A percentile compares a stretch with the other conserved stretches of the same genome.
Conservation (phyloP, 257 asterid species). For the Euphrasia confusa region DNA sequence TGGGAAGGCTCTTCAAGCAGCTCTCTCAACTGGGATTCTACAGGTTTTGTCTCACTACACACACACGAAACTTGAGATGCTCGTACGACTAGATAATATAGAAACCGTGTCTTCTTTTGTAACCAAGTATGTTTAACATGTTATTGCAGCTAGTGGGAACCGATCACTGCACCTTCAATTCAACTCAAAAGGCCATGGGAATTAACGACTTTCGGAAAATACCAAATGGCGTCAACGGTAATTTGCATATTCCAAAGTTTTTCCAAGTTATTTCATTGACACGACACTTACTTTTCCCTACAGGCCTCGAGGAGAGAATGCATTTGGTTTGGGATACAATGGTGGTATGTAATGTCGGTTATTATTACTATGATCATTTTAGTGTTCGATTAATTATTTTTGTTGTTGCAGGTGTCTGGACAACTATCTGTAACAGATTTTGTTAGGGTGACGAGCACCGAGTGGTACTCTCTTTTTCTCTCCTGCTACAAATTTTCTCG, state of each 20-base stretch:
- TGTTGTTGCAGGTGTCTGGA: conserved; percentile 63
- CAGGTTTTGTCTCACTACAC: conserved; percentile 44
- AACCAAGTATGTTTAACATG: conserved; percentile 4
- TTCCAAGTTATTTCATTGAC: background rate
- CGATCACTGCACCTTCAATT: conserved; percentile 91
- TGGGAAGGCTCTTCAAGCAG: conserved; percentile 94
- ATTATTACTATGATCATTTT: too few relatives aligned
- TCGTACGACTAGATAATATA: background rate
- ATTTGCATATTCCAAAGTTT: conserved; percentile 20
- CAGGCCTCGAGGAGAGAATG: conserved; percentile 98
- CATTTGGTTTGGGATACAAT: conserved; percentile 91
- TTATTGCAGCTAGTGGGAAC: conserved; percentile 89
- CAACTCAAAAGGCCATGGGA: conserved; percentile 84
- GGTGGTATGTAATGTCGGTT: conserved; percentile 63
- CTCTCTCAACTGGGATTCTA: conserved; percentile 78
- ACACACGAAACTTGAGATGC: background rate
- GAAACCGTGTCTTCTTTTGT: background rate
- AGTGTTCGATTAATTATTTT: background rate
- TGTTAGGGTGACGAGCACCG: conserved; percentile 83
- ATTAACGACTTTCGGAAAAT: conserved; percentile 85
- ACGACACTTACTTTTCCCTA: conserved; percentile 10
- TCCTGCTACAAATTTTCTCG: background rate
- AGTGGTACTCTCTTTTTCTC: conserved; percentile 50
- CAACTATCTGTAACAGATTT: conserved; percentile 72
- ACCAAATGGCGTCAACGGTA: conserved; percentile 97